A percentile compares a stretch with the other conserved stretches of the same genome.
Evolutionary conservation across 108 stramenopile genomes (phyloP).

Genomic region (Cyclotella atomus): DNA sequence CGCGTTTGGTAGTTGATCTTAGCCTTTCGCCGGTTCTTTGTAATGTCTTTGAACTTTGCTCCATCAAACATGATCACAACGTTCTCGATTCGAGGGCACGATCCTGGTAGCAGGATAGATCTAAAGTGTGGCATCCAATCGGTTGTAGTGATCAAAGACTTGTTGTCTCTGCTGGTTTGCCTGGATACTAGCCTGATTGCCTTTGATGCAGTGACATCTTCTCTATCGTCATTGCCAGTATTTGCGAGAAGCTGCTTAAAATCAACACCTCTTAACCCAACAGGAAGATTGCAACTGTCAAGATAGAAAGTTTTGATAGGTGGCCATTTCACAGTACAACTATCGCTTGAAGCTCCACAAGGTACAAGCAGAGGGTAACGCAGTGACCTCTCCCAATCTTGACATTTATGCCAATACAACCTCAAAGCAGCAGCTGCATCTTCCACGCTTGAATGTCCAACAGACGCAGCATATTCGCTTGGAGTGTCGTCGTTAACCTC

Average conservation of each 20-base stretch:
- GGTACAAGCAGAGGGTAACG: constrained; percentile 28
- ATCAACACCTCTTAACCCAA: constrained; percentile 43
- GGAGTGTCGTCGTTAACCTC: not conserved
- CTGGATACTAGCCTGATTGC: constrained; percentile 40
- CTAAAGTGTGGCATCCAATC: constrained; percentile 49
- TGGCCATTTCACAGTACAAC: not conserved
- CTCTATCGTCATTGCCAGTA: not conserved
- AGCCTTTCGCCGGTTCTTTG: not conserved
- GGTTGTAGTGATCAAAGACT: constrained; percentile 6
- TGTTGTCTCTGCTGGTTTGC: not conserved
- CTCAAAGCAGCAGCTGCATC: constrained; percentile 56
- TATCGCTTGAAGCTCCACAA: not conserved
- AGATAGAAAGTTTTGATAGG: constrained; percentile 38
- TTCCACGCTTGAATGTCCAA: constrained; percentile 58
- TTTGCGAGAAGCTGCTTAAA: constrained; percentile 24
- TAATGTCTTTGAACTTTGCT: constrained; percentile 47
- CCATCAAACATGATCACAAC: constrained; percentile 51
- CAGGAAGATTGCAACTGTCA: constrained; percentile 56
- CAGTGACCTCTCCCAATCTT: constrained; percentile 45
- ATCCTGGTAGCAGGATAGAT: constrained; percentile 27
- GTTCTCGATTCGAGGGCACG: constrained; percentile 12
- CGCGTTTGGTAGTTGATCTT: not conserved
- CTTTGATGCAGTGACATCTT: constrained; percentile 11
- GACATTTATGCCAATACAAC: constrained; percentile 47
- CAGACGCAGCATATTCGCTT: constrained; percentile 3